Percentiles rank a stretch among this genome's conserved stretches.
Conservation (phyloP, 75 land plant species). For the Pinus tabuliformis region DNA sequence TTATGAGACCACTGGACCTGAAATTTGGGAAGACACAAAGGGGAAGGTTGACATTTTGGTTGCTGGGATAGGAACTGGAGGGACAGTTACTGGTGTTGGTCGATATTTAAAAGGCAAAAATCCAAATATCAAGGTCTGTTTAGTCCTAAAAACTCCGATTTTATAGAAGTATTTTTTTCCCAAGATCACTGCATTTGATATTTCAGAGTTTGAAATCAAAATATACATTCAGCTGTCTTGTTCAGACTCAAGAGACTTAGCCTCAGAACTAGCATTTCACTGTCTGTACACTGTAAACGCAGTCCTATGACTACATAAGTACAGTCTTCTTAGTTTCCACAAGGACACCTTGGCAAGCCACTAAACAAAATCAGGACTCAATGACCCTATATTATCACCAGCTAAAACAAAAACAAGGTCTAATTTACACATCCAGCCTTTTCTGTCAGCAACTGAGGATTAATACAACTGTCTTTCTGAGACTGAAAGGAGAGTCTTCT, state of each 20-base stretch:
- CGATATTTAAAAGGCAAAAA: constrained; percentile 67
- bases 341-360: no score
- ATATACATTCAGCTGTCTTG: no score
- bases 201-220: no score
- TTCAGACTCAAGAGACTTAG: not conserved
- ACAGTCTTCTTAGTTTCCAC: no score
- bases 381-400: no score
- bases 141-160: not conserved
- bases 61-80: constrained; percentile 93
- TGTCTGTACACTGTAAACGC: not conserved
- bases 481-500: no score
- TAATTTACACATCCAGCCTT: no score
- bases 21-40: constrained; percentile 91
- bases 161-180: not conserved
- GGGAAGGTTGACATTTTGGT: constrained; percentile 87
- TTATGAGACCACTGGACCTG: constrained; percentile 96
- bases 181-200: not conserved
- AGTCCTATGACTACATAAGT: not conserved
- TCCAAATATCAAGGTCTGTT: constrained; percentile 70
- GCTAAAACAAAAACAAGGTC: no score
- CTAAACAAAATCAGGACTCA: no score
- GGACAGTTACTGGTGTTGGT: constrained; percentile 87
- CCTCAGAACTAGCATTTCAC: not conserved
- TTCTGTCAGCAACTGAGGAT: no score
- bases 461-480: no score